Base-by-base conservation (phyloP, 176 grass and related monocot genomes). In the Aegilops speltoides region DNA sequence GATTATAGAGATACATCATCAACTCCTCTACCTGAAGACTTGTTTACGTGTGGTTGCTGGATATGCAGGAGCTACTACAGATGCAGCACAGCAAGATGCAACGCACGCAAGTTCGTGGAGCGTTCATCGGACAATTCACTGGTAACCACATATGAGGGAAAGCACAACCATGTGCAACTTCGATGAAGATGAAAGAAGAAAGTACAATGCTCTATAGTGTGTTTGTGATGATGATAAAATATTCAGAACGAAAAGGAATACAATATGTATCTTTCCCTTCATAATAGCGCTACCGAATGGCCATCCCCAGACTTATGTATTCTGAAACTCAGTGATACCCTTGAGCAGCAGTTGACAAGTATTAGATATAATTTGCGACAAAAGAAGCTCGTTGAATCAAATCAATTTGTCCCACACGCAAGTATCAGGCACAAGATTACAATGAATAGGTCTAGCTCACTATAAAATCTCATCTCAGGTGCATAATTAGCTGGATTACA, bases 101-200 rank as follows among this genome's bases (percentile, higher is more conserved):
- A 67, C 4, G 89, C 79, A 14, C 67, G 86, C 24, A 87, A 91
- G 86, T 94, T 89, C 4, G 86, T 94, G 19, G 89, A 91, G 76
- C 89, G 66, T 56, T 85, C 74, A 20, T 88, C 88, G 0, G 91
- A 88, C 65, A 85, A 88, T 28, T 90, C 81, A 1, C 81, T 88
- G 46, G 64, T 88, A 6, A 93, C 91, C n/a, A 93, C 83, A 37
- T 89, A 91, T 25, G 92, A 94, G 87, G 92, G 89, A 26, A 78
- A 41, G 45, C 92, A 94, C 70, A 91, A 91, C 50, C 92, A 91
- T 26, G 74, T 25, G 4, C 41, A 5, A 32, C 45, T 13, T 56
- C 25, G 10, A 43, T 77, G 74, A 77, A 77, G 74, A 33, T 4
- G 22, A 37, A 52, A 17, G 48, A 52, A 17, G 48, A 54, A 54